Evolutionary conservation across 768 basidiomycete species (phyloP).

Genomic region (Psilocybe subaeruginosa): DNA sequence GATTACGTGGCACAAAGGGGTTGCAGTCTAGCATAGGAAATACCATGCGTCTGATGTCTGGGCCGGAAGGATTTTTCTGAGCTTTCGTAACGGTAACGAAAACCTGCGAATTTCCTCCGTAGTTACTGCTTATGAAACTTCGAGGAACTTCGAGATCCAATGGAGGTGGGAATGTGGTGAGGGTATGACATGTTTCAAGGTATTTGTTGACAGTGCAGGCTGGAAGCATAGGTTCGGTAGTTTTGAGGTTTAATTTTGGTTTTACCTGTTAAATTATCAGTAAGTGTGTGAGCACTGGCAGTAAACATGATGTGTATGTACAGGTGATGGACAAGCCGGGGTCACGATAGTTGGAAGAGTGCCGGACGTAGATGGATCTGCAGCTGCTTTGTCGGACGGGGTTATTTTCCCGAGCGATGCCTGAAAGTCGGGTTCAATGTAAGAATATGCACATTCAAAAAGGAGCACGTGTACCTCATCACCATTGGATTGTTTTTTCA

Average conservation of each 20-base stretch:
- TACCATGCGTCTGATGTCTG: slow-evolving; percentile 11
- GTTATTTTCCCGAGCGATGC: too few relatives aligned
- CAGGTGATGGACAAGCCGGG: too few relatives aligned
- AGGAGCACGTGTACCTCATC: neutral
- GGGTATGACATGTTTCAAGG: neutral
- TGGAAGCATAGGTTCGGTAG: neutral
- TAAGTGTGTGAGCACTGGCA: too few relatives aligned
- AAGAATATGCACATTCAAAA: neutral
- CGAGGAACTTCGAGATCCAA: slow-evolving; percentile 17
- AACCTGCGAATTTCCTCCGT: slow-evolving; percentile 19
- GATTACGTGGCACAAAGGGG: slow-evolving; percentile 22
- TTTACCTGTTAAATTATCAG: neutral
- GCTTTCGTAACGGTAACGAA: slow-evolving; percentile 20
- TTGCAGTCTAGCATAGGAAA: slow-evolving; percentile 25
- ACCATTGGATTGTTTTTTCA: neutral
- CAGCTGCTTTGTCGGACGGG: too few relatives aligned
- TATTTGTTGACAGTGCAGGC: neutral
- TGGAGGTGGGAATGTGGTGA: neutral
- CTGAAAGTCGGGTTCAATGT: too few relatives aligned
- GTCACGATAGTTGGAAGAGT: too few relatives aligned
- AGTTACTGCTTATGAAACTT: slow-evolving; percentile 14
- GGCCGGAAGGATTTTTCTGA: slow-evolving; percentile 16
- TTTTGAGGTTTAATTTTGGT: neutral
- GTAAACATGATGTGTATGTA: too few relatives aligned
- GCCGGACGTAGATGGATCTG: too few relatives aligned